Base-by-base conservation (phyloP, 805 yeast species). In the Myxozyma vanderwaltii region DNA sequence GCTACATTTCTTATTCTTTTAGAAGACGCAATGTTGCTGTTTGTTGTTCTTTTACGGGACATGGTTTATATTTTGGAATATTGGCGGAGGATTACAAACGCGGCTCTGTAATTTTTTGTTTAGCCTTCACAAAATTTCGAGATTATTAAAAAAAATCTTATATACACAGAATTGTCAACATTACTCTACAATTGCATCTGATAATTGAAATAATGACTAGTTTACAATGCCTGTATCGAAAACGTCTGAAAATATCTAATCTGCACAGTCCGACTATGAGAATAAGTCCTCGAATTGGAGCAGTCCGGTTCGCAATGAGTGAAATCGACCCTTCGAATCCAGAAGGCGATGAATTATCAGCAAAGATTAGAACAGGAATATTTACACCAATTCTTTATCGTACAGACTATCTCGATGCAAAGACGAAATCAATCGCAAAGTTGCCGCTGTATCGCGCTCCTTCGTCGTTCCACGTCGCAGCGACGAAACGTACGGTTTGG, bases 401-500 rank as follows among this genome's bases (percentile, higher is more conserved):
- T 36, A 44, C 29, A 10, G 52, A 41, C 19, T 21, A 51, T 15
- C 48, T 62, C n/a, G 58, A 59, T 26, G 29, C 45, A 35, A 10
- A 36, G 13, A 17, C 36, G 24, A 36, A 53, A n/a, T 59, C 61
- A 21, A n/a, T 65, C 4, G 51, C 69, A n/a, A 52, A 53, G 17
- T 31, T 54, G n/a, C 69, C 69, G 39, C 38, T 66, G 13, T 66
- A 66, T 48, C 58, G 60, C 12, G 69, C 66, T 17, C 56, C 69
- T 10, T 65, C 65, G 13, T 41, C 69, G 41, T 66, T 66, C 50
- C 69, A 66, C 39, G 67, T 62, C 27, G 51, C 69, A 5, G 68
- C 69, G 6, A 56, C 68, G 7, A 66, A 65, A 40, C 58, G 69
- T 12, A 62, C 60, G 33, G 53, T 61, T 12, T 59, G 67, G 68